Base-by-base conservation (phyloP, 179 eudicot genomes). In the Patellifolia procumbens region DNA sequence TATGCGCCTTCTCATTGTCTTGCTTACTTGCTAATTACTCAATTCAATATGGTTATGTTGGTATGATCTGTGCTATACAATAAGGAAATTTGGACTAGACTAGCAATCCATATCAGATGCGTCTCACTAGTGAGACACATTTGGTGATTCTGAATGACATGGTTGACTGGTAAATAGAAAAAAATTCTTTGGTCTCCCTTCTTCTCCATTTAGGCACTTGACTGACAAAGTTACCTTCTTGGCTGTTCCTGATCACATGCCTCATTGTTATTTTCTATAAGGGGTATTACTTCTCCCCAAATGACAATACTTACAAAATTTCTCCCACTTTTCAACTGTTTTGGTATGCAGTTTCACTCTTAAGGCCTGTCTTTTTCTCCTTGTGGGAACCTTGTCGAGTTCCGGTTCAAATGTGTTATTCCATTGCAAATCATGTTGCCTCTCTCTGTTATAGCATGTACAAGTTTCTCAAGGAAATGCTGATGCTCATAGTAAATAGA, bases 341-440 rank as follows among this genome's bases (percentile, higher is more conserved):
- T 68, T 80, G 73, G 49, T n/a, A n/a, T 76, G 45, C 87, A 84
- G 87, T 76, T 79, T 58, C 71, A 29, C 66, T 81, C 58, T 65
- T 79, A 51, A 79, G 75, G 52, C 83, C 83, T 45, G 37, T 84
- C 53, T 69, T 82, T 55, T 66, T 28, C 28, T 82, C 76, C 68
- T 31, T 82, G 4, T 84, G 82, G 85, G 68, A 73, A 17, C 63
- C 79, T 28, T 81, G 65, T 63, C 51, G 62, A 37, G 52, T 84
- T 68, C 83, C 85, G 3, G 28, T 79, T 39, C 75, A 79, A 48
- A 48, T 76, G 20, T 84, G 78, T 43, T 59, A 74, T 55, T 19
- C 73, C 34, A 62, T 79, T 48, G 84, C 69, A 32, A 63, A 72
- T 69, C 83, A 79, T 64, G 70, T 68, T 17, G 76, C 69, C 43